Evolutionary conservation across 352 stramenopile species (phyloP).

Genomic region (Pythium utonaiense): DNA sequence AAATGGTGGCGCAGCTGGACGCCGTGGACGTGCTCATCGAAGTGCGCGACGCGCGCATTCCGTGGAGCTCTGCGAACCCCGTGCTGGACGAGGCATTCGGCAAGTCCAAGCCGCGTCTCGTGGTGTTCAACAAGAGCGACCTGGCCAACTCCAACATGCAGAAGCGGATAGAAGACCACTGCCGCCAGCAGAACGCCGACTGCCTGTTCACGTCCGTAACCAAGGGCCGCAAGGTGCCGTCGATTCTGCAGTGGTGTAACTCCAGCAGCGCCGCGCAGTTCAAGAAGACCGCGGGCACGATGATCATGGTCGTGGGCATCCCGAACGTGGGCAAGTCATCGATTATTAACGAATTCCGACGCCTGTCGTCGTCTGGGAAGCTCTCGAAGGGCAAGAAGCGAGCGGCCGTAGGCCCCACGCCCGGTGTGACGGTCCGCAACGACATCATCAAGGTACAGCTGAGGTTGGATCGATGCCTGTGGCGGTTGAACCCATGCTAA

Average conservation of each 20-base stretch:
- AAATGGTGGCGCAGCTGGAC: constrained; percentile 83
- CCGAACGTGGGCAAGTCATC: constrained; percentile 90
- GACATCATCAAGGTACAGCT: constrained; percentile 83
- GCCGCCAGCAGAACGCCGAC: constrained; percentile 37
- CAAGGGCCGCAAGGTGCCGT: constrained; percentile 67
- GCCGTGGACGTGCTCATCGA: constrained; percentile 81
- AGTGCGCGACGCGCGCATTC: constrained; percentile 79
- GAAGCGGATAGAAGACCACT: constrained; percentile 63
- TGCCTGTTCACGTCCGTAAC: constrained; percentile 82
- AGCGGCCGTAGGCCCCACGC: constrained; percentile 75
- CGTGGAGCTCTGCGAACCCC: constrained; percentile 80
- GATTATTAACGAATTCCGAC: constrained; percentile 86
- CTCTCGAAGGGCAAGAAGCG: constrained; percentile 80
- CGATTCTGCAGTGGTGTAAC: constrained; percentile 82
- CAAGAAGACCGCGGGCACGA: constrained; percentile 78
- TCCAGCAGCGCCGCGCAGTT: constrained; percentile 73
- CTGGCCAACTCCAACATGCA: constrained; percentile 85
- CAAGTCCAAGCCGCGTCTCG: constrained; percentile 70
- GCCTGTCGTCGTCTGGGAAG: constrained; percentile 66
- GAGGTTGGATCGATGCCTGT: constrained; percentile 8
- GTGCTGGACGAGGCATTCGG: constrained; percentile 73
- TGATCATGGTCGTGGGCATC: constrained; percentile 88
- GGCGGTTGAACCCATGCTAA: neutral
- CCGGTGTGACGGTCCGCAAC: constrained; percentile 82
- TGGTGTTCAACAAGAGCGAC: constrained; percentile 89